Evolutionary conservation across 176 grass and related monocot species (phyloP).

Genomic region (Luzula sylvatica): DNA sequence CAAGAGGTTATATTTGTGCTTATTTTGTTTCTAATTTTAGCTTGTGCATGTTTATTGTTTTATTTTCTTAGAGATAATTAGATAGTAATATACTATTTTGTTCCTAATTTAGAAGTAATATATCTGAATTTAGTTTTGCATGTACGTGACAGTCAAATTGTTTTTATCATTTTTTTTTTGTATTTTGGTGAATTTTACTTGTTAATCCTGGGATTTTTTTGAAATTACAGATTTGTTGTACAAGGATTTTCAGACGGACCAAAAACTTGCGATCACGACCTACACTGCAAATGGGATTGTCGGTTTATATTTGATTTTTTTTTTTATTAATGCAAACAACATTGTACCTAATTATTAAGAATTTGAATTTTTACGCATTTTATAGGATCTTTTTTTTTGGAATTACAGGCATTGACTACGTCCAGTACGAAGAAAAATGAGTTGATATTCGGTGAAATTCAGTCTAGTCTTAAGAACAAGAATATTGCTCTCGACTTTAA

Average conservation of each 20-base stretch:
- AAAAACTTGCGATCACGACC: constrained; percentile 9
- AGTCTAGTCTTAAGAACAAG: constrained; percentile 12
- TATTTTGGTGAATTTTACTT: background rate
- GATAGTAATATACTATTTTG: no score
- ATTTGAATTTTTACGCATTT: no score
- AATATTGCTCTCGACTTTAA: constrained; percentile 22
- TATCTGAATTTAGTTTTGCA: no score
- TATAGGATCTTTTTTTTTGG: background rate
- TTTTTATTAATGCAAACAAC: background rate
- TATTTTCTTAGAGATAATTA: no score
- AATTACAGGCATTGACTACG: constrained; percentile 21
- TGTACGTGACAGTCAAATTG: no score
- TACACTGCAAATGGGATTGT: constrained; percentile 14
- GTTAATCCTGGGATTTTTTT: background rate
- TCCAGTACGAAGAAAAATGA: constrained; percentile 22
- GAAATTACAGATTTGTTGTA: constrained; percentile 17
- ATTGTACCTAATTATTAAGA: no score
- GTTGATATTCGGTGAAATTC: constrained; percentile 18
- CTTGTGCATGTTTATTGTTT: background rate
- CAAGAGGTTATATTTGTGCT: constrained; percentile 7
- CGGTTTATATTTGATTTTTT: background rate
- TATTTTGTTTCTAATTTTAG: background rate
- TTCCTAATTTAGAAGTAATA: no score
- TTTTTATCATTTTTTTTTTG: background rate
- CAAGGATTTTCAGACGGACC: constrained; percentile 21